Percentiles rank a stretch among this genome's conserved stretches.
phyloP scores from a whole-genome alignment of 1,284 basidiomycete species.

The Dichomitus squalens region DNA sequence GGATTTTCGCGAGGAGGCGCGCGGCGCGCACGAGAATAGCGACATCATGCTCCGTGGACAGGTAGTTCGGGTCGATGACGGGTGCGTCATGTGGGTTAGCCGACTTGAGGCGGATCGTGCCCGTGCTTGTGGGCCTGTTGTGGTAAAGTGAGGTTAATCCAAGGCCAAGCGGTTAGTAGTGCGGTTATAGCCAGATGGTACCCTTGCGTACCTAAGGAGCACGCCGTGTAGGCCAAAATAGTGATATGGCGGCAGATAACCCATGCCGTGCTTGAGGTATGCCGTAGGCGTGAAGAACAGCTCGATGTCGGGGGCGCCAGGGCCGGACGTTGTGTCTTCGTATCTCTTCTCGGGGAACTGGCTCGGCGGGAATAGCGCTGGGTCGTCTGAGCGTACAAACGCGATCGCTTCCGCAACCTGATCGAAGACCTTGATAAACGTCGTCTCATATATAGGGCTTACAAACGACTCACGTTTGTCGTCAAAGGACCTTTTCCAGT shows the following conservation, averaged over 20 bases:
- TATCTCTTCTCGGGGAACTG: slow-evolving; percentile 23
- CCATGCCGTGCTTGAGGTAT: slow-evolving; percentile 38
- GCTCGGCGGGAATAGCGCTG: slow-evolving; percentile 46
- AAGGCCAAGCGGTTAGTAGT: background rate
- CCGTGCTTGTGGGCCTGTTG: slow-evolving; percentile 45
- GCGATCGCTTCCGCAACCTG: slow-evolving; percentile 61
- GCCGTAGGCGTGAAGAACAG: slow-evolving; percentile 52
- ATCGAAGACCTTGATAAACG: background rate
- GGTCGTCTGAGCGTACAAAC: slow-evolving; percentile 60
- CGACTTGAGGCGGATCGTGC: slow-evolving; percentile 43
- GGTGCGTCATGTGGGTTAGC: slow-evolving; percentile 43
- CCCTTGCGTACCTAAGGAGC: slow-evolving; percentile 30
- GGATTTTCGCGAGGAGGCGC: slow-evolving; percentile 50
- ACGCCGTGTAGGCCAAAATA: slow-evolving; percentile 35
- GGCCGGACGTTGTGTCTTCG: slow-evolving; percentile 56
- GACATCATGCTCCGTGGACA: slow-evolving; percentile 57
- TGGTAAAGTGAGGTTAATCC: background rate
- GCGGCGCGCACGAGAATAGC: slow-evolving; percentile 56
- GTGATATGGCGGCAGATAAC: slow-evolving; percentile 22
- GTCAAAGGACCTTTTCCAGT: slow-evolving; percentile 49
- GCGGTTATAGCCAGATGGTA: background rate
- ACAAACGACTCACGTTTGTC: slow-evolving; percentile 48
- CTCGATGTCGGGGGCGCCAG: slow-evolving; percentile 63
- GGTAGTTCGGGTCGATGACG: slow-evolving; percentile 52
- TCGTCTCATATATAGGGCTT: no score